phyloP scores from a whole-genome alignment of 306 rosid species.

The Abrus pulchellus region DNA sequence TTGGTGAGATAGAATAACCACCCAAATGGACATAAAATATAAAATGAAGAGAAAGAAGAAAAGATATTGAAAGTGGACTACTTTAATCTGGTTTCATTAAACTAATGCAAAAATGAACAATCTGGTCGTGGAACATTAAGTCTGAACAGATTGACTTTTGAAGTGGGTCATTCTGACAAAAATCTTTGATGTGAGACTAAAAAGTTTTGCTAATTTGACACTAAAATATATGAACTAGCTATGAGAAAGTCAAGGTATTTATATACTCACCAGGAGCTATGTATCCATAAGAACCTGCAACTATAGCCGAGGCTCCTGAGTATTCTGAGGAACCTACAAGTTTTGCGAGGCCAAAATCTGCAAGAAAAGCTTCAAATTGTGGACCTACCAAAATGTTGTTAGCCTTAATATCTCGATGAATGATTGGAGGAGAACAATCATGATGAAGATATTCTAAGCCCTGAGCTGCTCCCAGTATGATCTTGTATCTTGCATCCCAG shows the following conservation, averaged over 20 bases:
- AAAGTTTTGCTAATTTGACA: not conserved
- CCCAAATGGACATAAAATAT: not conserved
- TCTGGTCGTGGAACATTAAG: not conserved
- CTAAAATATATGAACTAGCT: not conserved
- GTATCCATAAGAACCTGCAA: slow-evolving; percentile 67
- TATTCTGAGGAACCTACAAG: slow-evolving; percentile 62
- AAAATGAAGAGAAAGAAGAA: not conserved
- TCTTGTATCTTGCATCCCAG: slow-evolving; percentile 73
- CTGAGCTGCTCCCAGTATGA: slow-evolving; percentile 78
- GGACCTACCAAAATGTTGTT: slow-evolving; percentile 83
- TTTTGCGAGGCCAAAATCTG: slow-evolving; percentile 88
- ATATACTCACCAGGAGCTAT: slow-evolving; percentile 22
- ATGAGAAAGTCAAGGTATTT: not conserved
- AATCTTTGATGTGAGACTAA: not conserved
- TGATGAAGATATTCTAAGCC: slow-evolving; percentile 89
- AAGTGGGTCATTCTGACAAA: not conserved
- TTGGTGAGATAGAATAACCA: not conserved
- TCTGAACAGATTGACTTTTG: slow-evolving; percentile 10
- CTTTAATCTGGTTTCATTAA: not conserved
- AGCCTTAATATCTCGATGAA: slow-evolving; percentile 78
- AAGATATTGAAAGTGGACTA: not conserved
- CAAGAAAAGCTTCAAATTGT: slow-evolving; percentile 77
- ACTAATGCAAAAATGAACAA: not conserved
- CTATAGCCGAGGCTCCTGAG: slow-evolving; percentile 60
- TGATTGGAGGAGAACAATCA: slow-evolving; percentile 77